Percentiles rank a stretch among this genome's conserved stretches.
Conservation (phyloP, 1,284 basidiomycete genomes). For the Moesziomyces parantarcticus region DNA sequence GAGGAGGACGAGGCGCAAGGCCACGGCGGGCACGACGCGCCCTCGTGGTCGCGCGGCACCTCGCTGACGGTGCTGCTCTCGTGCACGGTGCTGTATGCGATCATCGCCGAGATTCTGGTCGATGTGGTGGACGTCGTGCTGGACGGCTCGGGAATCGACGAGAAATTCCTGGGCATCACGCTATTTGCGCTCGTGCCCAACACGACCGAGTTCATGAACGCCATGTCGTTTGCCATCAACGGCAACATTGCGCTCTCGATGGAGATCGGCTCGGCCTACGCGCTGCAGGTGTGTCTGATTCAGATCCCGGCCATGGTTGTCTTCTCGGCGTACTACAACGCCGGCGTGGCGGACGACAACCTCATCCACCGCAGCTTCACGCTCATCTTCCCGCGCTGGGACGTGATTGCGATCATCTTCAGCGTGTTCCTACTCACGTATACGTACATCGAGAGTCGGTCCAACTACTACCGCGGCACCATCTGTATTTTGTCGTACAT, state of each 20-base stretch:
- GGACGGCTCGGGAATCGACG: conserved; percentile 90
- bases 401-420: conserved; percentile 89
- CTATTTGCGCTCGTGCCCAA: conserved; percentile 98
- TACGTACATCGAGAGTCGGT: conserved; percentile 97
- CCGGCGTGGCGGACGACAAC: conserved; percentile 73
- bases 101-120: conserved; percentile 94
- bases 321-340: conserved; percentile 92
- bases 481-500: conserved; percentile 63
- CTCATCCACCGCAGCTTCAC: conserved; percentile 58
- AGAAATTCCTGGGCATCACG: conserved; percentile 96
- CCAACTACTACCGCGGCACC: conserved; percentile 78
- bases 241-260: conserved; percentile 94
- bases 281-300: conserved; percentile 94
- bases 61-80: conserved; percentile 61
- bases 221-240: conserved; percentile 97
- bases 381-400: conserved; percentile 97
- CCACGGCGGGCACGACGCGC: conserved; percentile 90
- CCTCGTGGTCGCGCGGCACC: conserved; percentile 72
- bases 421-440: conserved; percentile 91
- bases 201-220: conserved; percentile 99
- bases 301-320: conserved; percentile 99
- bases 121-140: conserved; percentile 96
- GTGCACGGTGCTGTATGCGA: conserved; percentile 92
- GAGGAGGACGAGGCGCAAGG: conserved; percentile 70
- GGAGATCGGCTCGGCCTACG: conserved; percentile 99